Percentiles rank a stretch among this genome's conserved stretches.
Evolutionary conservation across 1,284 basidiomycete genomes (phyloP).

Genomic region (Trichosporon asahii): DNA sequence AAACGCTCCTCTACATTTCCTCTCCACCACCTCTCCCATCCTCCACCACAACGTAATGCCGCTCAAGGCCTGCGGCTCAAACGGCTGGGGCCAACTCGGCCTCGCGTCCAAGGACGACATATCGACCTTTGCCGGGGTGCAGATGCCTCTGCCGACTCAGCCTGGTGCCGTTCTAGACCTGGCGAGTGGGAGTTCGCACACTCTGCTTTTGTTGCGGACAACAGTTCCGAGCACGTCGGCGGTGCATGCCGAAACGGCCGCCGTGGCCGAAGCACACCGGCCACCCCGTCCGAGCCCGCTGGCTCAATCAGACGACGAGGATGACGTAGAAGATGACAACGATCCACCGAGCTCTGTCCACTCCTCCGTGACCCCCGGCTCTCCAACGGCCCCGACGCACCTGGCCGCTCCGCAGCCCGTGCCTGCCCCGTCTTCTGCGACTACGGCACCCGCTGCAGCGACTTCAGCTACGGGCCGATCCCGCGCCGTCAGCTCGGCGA

Average conservation of each 20-base stretch:
- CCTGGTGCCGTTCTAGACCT: constrained; percentile 30
- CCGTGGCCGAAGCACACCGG: neutral
- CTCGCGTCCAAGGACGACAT: constrained; percentile 61
- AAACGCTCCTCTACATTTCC: neutral
- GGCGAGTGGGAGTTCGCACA: constrained; percentile 40
- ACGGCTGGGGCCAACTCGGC: constrained; percentile 70
- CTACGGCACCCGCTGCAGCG: neutral
- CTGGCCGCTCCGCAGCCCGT: neutral
- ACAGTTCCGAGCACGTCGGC: neutral
- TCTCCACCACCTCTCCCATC: neutral
- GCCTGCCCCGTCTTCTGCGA: neutral
- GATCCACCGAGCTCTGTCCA: neutral
- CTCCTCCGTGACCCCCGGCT: neutral
- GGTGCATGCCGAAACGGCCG: neutral
- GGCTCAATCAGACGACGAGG: neutral
- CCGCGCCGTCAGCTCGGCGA: neutral
- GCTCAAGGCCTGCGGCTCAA: constrained; percentile 67
- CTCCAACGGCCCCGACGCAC: neutral
- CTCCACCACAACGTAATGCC: neutral
- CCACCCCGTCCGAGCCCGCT: neutral
- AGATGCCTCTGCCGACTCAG: neutral
- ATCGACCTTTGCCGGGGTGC: constrained; percentile 55
- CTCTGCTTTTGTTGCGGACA: constrained; percentile 31
- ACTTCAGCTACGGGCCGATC: neutral
- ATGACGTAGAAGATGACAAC: neutral